Base-by-base conservation (phyloP, 805 yeast genomes). In the Candida hispaniensis region DNA sequence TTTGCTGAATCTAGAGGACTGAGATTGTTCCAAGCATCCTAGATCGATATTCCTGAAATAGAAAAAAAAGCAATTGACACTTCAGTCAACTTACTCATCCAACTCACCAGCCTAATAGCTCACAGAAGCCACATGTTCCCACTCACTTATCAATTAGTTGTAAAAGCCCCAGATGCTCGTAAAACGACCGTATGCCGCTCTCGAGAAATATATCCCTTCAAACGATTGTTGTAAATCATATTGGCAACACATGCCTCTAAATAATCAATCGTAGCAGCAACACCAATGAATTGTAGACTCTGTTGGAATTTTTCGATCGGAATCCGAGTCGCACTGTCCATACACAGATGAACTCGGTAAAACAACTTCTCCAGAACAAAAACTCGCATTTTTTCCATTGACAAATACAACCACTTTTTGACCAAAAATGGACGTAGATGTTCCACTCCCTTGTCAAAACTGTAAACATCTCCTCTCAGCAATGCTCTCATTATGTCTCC, bases 151-250 rank as follows among this genome's bases (percentile, higher is more conserved):
- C n/a, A n/a, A n/a, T n/a, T n/a, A n/a, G n/a, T 32, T 9, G 91
- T 93, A 51, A 83, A 83, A 2, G 94, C 75, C 15, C 71, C 71
- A 11, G 63, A 69, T 53, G 78, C 81, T 51, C 91, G 75, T 38
- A 83, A 55, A 7, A 85, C 94, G 12, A 81, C 60, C 33, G 80
- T 78, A 24, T 71, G 61, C 48, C 79, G 74, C 3, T 75, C 67
- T 50, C 82, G 91, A 4, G 93, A 79, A 10, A 85, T 54, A 53
- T 85, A 85, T 0, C 94, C 95, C 54, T 79, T 82, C 29, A 83
- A 59, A 39, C 54, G 59, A 6, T 77, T 77, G 33, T 59, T 57
- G 34, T 64, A 62, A 12, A 85, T 80, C 47, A 79, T 56, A 36
- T 67, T 70, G 0, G 93, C 85, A 14, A 82, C 44, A 7, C 67